Conservation (phyloP, 2,329 filamentous ascomycete species). For the Ophiostoma piceae region DNA sequence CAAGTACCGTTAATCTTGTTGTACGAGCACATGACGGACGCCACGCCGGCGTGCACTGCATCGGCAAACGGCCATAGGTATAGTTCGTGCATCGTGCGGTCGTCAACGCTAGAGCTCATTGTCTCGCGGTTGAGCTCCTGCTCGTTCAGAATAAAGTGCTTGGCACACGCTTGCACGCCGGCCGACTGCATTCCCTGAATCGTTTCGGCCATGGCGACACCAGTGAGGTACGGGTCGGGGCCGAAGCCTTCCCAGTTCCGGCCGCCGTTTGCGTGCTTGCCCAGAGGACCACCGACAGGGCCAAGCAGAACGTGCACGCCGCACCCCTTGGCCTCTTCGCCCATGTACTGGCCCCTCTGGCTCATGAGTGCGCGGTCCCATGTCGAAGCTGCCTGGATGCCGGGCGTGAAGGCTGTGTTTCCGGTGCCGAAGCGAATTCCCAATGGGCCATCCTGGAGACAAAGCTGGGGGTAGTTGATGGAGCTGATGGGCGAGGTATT, state of each 20-base stretch:
- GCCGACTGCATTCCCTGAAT: constrained; percentile 52
- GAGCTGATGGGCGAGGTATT: constrained; percentile 53
- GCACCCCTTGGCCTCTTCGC: constrained; percentile 59
- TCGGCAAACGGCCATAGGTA: constrained; percentile 66
- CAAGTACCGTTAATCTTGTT: constrained; percentile 66
- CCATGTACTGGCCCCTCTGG: constrained; percentile 62
- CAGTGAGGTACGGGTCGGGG: constrained; percentile 68
- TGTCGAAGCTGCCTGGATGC: constrained; percentile 70
- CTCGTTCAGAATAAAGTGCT: constrained; percentile 64
- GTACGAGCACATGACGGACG: constrained; percentile 67
- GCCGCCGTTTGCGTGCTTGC: constrained; percentile 66
- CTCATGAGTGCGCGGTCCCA: constrained; percentile 75
- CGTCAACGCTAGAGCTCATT: constrained; percentile 54
- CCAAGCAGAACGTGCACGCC: constrained; percentile 27
- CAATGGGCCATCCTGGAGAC: constrained; percentile 74
- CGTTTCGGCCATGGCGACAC: constrained; percentile 57
- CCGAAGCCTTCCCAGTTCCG: constrained; percentile 83
- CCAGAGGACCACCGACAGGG: constrained; percentile 69
- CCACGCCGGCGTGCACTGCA: constrained; percentile 60
- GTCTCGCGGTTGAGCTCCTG: constrained; percentile 57
- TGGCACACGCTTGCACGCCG: constrained; percentile 49
- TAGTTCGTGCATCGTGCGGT: constrained; percentile 62
- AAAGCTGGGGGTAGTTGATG: constrained; percentile 65
- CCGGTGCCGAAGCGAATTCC: constrained; percentile 67
- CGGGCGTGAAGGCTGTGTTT: constrained; percentile 72